Base-by-base conservation (phyloP, 495 filamentous ascomycete genomes). In the Cercophora newfieldiana region DNA sequence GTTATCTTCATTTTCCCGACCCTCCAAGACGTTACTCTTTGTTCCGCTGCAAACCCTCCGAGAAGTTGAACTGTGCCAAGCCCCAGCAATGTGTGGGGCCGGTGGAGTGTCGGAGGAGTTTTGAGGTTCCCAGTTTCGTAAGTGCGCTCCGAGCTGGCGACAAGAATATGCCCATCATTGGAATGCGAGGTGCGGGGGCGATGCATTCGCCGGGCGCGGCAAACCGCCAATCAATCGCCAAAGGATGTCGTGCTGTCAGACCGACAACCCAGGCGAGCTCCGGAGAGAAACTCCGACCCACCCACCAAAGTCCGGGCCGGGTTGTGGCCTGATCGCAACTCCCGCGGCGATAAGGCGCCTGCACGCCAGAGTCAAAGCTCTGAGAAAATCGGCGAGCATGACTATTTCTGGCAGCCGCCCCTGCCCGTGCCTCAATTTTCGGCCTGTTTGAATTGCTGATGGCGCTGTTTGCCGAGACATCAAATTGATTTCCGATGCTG, bases 231-330 rank as follows among this genome's bases (percentile, higher is more conserved):
- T 44, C 30, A 33, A 16, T 44, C 4, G 37, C 3, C 12, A 16
- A 44, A 2, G n/a, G n/a, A n/a, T 16, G 12, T 14, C 37, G 4
- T 44, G 37, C 37, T n/a, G 18, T 53, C 50, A 22, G 50, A 26
- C 10, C 29, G 25, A 14, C 26, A 58, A 31, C 29, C 48, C 19
- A n/a, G 44, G 44, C 2, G 1, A 50, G 59, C 24, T 64, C 66
- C 61, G 66, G 48, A 21, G 55, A 68, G 55, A 68, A 65, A 68
- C 66, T 68, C 66, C 66, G 57, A 56, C 48, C 55, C 66, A 61
- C 55, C 61, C 66, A 68, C 59, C 30, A 37, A 64, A 68, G 57
- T 64, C 62, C 66, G 61, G 30, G 25, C 24, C 55, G 53, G 12
- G 37, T 14, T n/a, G 5, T 24, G 0, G 26, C 19, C 29, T 28